These are phyloP conservation scores for Sedum album DNA, from an alignment of 164 flowering plant genomes.

Conservation along the genomic window DNA sequence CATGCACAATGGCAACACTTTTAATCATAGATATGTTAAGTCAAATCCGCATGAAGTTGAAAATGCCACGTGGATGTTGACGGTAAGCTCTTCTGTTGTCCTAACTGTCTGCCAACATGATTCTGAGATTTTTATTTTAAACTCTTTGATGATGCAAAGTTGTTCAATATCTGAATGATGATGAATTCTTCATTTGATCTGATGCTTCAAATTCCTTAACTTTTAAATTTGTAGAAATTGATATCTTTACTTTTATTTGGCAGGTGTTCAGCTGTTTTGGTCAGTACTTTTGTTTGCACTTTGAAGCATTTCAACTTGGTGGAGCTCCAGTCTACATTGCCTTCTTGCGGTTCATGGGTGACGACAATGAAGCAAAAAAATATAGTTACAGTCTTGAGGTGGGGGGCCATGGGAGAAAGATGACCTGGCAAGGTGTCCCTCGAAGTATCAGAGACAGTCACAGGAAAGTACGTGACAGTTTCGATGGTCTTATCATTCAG, in stretches of 20 bases:
- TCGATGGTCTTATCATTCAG: conserved; percentile 5
- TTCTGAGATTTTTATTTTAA: neutral
- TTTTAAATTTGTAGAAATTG: too few relatives aligned
- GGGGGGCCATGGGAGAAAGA: conserved; percentile 4
- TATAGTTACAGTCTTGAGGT: conserved; percentile 4
- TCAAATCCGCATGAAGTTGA: conserved; percentile 6
- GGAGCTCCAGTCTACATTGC: conserved; percentile 2
- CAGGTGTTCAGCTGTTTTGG: conserved; percentile 8
- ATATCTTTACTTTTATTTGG: neutral
- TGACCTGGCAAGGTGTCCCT: conserved; percentile 6
- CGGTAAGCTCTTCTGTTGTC: neutral
- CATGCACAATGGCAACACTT: conserved; percentile 4
- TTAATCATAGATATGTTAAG: conserved; percentile 3
- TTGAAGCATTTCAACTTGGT: conserved; percentile 6
- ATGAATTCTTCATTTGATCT: neutral
- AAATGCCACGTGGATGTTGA: conserved; percentile 8
- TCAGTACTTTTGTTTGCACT: conserved; percentile 6
- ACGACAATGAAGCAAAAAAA: neutral
- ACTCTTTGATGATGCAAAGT: neutral
- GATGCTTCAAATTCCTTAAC: neutral
- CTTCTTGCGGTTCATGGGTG: neutral
- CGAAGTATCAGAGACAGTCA: conserved; percentile 5
- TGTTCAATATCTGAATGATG: neutral
- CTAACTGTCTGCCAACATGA: neutral
- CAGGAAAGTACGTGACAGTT: conserved; percentile 4